Evolutionary conservation across 352 stramenopile genomes (phyloP), one percentile per base, ranked within the genome.

Genomic region (Globisporangium cystogenes): DNA sequence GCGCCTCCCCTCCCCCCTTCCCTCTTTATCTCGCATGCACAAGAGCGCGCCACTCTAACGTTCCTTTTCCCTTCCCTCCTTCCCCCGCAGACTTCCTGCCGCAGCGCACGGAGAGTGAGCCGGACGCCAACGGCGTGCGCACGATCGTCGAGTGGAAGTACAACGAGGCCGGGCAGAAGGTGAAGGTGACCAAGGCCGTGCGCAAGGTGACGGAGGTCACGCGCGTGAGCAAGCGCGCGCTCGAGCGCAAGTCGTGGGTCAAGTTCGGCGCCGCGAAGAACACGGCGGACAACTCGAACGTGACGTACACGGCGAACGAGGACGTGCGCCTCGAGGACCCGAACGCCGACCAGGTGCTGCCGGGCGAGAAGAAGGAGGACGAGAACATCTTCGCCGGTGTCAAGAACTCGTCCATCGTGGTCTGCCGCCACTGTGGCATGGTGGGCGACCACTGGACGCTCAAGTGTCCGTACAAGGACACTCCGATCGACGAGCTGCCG

Each of bases 401-500:
- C 62, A 90, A 88, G 73, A 91, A 91, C 71, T 90, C 78, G 65
- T 92, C 79, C 23, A 95, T 95, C 52, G 83, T 95, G 23, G 82
- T 93, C 57, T 95, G 85, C 51, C 85, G 85, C 62, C 82, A 93
- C 73, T 95, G 85, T 87, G 82, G 85, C 50, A 93, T 95, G 81
- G 82, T 93, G 37, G 85, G 85, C 27, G 85, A 95, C 54, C 85
- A 95, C 54, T 95, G 85, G 85, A 95, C 85, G 53, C 80, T 95
- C 65, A 95, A 95, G 70, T 93, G 85, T 79, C 85, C 85, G 54
- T 95, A 95, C 79, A 95, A 93, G 68, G 83, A 95, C 66, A 90
- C 83, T 21, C 76, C 81, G 26, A 72, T 82, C 59, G 74, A 90
- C 46, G 84, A 94, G 57, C 55, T 94, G 52, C 76, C 83, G 56